Conservation (phyloP, 495 filamentous ascomycete species). For the Xeromyces bisporus region DNA sequence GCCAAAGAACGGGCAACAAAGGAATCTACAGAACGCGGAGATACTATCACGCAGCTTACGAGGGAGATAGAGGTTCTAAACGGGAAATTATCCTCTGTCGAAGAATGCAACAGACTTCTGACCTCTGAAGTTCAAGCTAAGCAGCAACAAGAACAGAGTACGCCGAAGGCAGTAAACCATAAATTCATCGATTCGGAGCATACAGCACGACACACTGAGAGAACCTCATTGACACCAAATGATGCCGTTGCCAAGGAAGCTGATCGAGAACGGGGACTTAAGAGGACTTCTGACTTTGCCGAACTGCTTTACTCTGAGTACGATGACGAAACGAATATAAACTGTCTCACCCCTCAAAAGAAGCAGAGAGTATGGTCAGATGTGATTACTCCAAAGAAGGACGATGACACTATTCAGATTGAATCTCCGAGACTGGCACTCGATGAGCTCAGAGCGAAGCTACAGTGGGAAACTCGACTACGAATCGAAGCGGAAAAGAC, state of each 20-base stretch:
- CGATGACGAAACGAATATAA: slow-evolving; percentile 30
- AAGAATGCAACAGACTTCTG: too few relatives aligned
- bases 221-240: slow-evolving; percentile 21
- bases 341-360: slow-evolving; percentile 43
- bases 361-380: slow-evolving; percentile 38
- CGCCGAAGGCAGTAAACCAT: slow-evolving; percentile 13
- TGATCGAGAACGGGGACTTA: slow-evolving; percentile 20
- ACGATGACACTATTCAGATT: slow-evolving; percentile 24
- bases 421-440: slow-evolving; percentile 30
- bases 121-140: too few relatives aligned
- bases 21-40: neutral
- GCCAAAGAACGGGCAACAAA: neutral
- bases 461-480: slow-evolving; percentile 46
- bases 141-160: slow-evolving; percentile 11
- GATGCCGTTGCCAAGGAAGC: slow-evolving; percentile 17
- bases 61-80: too few relatives aligned
- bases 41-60: neutral
- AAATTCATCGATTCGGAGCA: too few relatives aligned
- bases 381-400: slow-evolving; percentile 23
- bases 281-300: slow-evolving; percentile 43
- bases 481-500: slow-evolving; percentile 52
- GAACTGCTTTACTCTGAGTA: slow-evolving; percentile 23
- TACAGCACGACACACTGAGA: too few relatives aligned
- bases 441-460: slow-evolving; percentile 41
- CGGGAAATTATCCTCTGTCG: too few relatives aligned